Percentiles rank a stretch among this genome's conserved stretches.
These are phyloP conservation scores for Sutorius australiensis DNA, from an alignment of 768 basidiomycete genomes.

Conservation along the genomic window DNA sequence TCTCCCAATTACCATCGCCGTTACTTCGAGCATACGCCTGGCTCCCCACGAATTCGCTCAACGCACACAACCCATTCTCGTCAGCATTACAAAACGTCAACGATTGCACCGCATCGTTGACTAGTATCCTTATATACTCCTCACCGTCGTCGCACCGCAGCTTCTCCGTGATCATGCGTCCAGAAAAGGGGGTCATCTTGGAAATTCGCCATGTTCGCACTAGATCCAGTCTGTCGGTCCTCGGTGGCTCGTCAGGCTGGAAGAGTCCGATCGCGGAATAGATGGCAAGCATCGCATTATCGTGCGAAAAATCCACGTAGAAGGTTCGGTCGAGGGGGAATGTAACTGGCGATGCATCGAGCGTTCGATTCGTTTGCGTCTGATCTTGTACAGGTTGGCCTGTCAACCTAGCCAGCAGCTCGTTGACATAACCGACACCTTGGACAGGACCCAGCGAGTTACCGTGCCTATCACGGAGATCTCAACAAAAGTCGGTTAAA, in stretches of 20 bases:
- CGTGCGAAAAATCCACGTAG: constrained; percentile 84
- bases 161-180: constrained; percentile 70
- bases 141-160: constrained; percentile 40
- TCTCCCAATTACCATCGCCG: constrained; percentile 71
- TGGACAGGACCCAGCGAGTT: constrained; percentile 68
- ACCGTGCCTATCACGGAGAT: constrained; percentile 50
- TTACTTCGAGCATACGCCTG: constrained; percentile 65
- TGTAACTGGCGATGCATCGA: constrained; percentile 59
- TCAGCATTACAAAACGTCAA: constrained; percentile 56
- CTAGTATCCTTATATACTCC: constrained; percentile 67
- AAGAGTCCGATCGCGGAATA: constrained; percentile 61
- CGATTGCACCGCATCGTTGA: constrained; percentile 70
- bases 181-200: constrained; percentile 70
- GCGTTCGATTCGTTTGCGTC: constrained; percentile 75
- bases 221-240: constrained; percentile 17
- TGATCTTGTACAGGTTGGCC: constrained; percentile 57
- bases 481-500: neutral
- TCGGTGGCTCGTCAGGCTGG: constrained; percentile 27
- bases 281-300: constrained; percentile 81
- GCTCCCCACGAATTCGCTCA: constrained; percentile 65
- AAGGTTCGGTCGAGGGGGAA: constrained; percentile 69
- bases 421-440: constrained; percentile 85
- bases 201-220: constrained; percentile 50
- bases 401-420: constrained; percentile 80
- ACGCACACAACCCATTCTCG: constrained; percentile 54